Evolutionary conservation across 2,329 filamentous ascomycete species (phyloP).

Genomic region (Exophiala mesophila): DNA sequence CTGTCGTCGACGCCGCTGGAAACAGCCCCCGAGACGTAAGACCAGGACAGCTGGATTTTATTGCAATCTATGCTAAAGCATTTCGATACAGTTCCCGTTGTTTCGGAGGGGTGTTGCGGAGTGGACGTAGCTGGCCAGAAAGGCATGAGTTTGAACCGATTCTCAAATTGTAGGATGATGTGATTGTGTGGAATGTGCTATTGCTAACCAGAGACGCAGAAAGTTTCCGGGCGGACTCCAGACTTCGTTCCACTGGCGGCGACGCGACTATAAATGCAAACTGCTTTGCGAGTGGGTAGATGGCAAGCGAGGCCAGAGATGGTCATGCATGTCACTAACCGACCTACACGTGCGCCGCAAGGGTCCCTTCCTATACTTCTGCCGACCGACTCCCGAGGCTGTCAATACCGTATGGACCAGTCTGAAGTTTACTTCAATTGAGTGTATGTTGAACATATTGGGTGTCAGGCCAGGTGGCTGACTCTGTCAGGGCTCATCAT

Average conservation of each 20-base stretch:
- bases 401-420: conserved; percentile 44
- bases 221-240: conserved; percentile 23
- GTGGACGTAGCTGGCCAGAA: conserved; percentile 10
- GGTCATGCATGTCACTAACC: conserved; percentile 49
- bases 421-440: conserved; percentile 51
- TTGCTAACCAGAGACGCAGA: conserved; percentile 6
- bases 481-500: conserved; percentile 46
- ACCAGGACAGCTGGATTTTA: too few species aligned
- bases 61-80: too few species aligned
- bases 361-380: conserved; percentile 38
- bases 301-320: conserved; percentile 36
- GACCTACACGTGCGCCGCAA: conserved; percentile 37
- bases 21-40: conserved; percentile 19
- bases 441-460: conserved; percentile 38
- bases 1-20: conserved; percentile 20
- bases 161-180: conserved; percentile 14
- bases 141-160: conserved; percentile 14
- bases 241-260: conserved; percentile 46
- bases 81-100: conserved; percentile 15
- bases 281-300: conserved; percentile 50
- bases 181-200: not conserved
- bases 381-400: conserved; percentile 28
- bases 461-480: conserved; percentile 5
- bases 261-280: conserved; percentile 48
- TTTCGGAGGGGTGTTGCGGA: conserved; percentile 9